Evolutionary conservation across 306 rosid genomes (phyloP), one percentile per base, ranked within the genome.

Genomic region (Castanopsis chinensis): DNA sequence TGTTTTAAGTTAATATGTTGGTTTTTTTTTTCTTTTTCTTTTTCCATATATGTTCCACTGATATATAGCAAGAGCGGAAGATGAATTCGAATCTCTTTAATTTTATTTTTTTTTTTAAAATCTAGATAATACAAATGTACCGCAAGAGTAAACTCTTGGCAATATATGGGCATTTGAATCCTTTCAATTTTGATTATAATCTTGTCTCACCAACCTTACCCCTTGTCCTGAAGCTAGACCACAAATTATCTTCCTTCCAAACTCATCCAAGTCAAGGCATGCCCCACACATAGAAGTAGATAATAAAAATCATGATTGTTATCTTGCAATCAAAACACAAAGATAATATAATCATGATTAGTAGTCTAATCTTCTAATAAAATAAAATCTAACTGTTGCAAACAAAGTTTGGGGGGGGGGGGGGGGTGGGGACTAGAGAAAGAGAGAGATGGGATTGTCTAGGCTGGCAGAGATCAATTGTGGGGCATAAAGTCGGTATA

Each of bases 211-310:
- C 27, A 33, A 12, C 49, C 49, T 8, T 74, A 20, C 9, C 49
- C 43, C 68, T 54, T 55, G 32, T 2, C 7, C 32, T 21, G 32
- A 12, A 35, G n/a, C 17, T 1, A 17, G 55, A 52, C 2, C n/a
- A 74, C 58, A 28, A 64, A n/a, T 77, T 32, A 28, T 74, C 19
- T 28, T 83, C 75, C 12, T 74, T 57, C 75, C 14, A 41, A 51
- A 68, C n/a, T 74, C 70, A 71, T 58, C 82, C 25, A 45, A 33
- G 35, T 52, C 17, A 53, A 32, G 43, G 51, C 21, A 19, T 35
- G 61, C 25, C 73, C 76, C 83, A 63, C 75, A 51, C 75, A 51
- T 28, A 13, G 33, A 23, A 84, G 79, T 56, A 75, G 79, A 57
- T 63, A 28, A 71, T 32, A 37, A 7, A 7, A 27, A 74, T 79